Percentiles rank a stretch among this genome's conserved stretches.
These are phyloP conservation scores for Cnidoscolus chayamansa DNA, from an alignment of 441 rosid genomes.

Conservation along the genomic window DNA sequence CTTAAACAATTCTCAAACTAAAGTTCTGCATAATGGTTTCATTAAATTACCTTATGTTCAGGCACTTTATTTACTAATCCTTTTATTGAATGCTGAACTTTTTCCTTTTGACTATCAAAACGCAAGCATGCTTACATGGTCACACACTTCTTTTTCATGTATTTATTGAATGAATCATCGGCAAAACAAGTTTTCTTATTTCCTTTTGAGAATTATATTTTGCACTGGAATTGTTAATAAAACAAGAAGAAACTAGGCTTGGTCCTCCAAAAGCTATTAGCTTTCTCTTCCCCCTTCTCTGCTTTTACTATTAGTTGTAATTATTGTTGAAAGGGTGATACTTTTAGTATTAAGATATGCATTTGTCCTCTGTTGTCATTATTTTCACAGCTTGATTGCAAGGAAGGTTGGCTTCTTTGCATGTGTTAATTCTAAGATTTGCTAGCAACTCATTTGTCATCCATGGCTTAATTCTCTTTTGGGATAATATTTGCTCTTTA, in stretches of 20 bases:
- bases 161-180: not conserved
- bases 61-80: not conserved
- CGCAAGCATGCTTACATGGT: not conserved
- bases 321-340: not conserved
- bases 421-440: not conserved
- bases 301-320: not conserved
- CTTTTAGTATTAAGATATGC: too few species aligned
- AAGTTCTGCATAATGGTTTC: too few species aligned
- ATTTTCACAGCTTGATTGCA: not conserved
- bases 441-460: too few species aligned
- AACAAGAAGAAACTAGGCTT: not conserved
- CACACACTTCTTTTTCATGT: not conserved
- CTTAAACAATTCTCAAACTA: too few species aligned
- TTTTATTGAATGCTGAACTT: not conserved
- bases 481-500: not conserved
- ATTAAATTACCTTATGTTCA: not conserved
- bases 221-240: not conserved
- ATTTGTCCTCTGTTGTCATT: not conserved
- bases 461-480: not conserved
- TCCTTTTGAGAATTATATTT: not conserved
- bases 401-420: conserved; percentile 4
- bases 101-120: not conserved
- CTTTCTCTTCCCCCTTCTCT: not conserved
- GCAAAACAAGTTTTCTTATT: not conserved
- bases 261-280: not conserved